These are phyloP conservation scores for Pichia sp. DNA, from an alignment of 1,139 yeast genomes.

Conservation along the genomic window DNA sequence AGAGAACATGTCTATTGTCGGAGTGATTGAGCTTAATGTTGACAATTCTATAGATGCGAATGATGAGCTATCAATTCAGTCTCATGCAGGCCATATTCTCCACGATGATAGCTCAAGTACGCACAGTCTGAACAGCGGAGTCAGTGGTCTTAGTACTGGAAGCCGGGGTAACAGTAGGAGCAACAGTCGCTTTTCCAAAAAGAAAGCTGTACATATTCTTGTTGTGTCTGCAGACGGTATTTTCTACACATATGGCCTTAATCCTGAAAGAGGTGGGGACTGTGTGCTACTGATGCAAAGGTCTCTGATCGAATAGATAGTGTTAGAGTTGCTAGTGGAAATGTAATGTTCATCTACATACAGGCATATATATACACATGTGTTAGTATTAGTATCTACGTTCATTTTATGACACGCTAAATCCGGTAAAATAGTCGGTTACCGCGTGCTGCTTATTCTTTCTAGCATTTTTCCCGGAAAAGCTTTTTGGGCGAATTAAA, in stretches of 20 bases:
- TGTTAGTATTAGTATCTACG: too few relatives aligned
- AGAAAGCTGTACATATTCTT: constrained; percentile 51
- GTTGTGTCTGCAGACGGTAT: constrained; percentile 88
- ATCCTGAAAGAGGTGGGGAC: constrained; percentile 90
- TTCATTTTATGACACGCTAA: not conserved
- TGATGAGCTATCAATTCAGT: constrained; percentile 17
- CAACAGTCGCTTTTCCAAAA: not conserved
- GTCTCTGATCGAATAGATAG: constrained; percentile 20
- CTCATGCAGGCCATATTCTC: constrained; percentile 17
- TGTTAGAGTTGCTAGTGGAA: too few relatives aligned
- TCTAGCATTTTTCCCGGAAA: not conserved
- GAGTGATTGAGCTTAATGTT: constrained; percentile 36
- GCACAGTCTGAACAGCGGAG: constrained; percentile 2
- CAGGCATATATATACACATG: too few relatives aligned
- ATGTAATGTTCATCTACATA: too few relatives aligned
- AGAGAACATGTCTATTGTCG: constrained; percentile 61
- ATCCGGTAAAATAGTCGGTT: not conserved
- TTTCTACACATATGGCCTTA: constrained; percentile 79
- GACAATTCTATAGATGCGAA: not conserved
- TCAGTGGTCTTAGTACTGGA: constrained; percentile 24
- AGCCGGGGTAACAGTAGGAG: not conserved
- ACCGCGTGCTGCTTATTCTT: not conserved
- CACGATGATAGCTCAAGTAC: constrained; percentile 18
- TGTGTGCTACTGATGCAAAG: constrained; percentile 69
- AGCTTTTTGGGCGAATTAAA: not conserved